Conservation (phyloP, 495 filamentous ascomycete genomes). For the Xylaria palmicola region DNA sequence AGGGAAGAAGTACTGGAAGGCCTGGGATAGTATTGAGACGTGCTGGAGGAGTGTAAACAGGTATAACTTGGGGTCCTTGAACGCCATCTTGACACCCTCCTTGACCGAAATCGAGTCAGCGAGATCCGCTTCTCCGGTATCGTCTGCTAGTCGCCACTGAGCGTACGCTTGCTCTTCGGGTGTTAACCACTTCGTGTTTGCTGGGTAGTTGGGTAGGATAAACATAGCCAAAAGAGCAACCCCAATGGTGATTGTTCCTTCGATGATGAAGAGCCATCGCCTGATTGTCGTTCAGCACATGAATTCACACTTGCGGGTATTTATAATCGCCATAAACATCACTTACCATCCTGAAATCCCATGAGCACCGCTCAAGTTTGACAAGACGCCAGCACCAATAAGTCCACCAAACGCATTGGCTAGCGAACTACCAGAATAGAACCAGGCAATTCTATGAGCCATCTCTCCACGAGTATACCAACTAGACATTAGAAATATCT, state of each 20-base stretch:
- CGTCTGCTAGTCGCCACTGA: slow-evolving; percentile 39
- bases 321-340: neutral
- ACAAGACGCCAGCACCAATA: slow-evolving; percentile 53
- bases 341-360: slow-evolving; percentile 42
- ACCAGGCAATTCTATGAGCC: slow-evolving; percentile 53
- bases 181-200: slow-evolving; percentile 42
- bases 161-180: slow-evolving; percentile 43
- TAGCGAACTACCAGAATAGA: slow-evolving; percentile 56
- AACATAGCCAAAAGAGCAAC: slow-evolving; percentile 37
- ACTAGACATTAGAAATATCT: slow-evolving; percentile 46
- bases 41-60: slow-evolving; percentile 49
- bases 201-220: slow-evolving; percentile 46
- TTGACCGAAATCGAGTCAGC: slow-evolving; percentile 28
- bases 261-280: slow-evolving; percentile 42
- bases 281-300: neutral
- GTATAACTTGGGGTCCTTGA: slow-evolving; percentile 44
- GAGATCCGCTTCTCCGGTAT: slow-evolving; percentile 40
- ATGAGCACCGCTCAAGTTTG: slow-evolving; percentile 36
- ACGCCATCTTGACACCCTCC: slow-evolving; percentile 39
- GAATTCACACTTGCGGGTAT: neutral
- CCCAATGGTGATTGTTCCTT: slow-evolving; percentile 42
- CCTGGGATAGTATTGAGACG: slow-evolving; percentile 39
- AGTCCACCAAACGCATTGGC: slow-evolving; percentile 60
- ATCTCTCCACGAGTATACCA: slow-evolving; percentile 54
- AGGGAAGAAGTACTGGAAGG: slow-evolving; percentile 56